Evolutionary conservation across 805 yeast species (phyloP).

Genomic region (Candida saitoana): DNA sequence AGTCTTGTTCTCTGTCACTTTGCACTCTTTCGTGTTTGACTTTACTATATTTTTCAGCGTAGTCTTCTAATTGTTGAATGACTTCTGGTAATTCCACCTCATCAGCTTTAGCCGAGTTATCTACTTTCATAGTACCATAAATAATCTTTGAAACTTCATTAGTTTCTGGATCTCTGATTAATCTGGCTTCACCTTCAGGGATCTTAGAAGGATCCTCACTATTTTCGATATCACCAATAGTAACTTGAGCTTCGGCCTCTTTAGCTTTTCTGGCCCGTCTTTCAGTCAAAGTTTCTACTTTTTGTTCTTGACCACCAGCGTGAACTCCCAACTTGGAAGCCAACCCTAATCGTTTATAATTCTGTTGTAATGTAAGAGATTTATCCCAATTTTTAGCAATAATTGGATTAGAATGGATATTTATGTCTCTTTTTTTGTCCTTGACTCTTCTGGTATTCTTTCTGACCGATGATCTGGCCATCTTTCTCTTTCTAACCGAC

Average conservation of each 20-base stretch:
- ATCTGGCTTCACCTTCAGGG: slow-evolving; percentile 74
- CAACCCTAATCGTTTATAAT: slow-evolving; percentile 79
- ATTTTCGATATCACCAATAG: slow-evolving; percentile 36
- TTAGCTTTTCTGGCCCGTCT: slow-evolving; percentile 25
- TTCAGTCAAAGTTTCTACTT: slow-evolving; percentile 37
- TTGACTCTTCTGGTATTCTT: slow-evolving; percentile 69
- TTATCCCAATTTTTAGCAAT: slow-evolving; percentile 91
- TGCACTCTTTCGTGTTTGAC: slow-evolving; percentile 50
- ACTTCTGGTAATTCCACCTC: slow-evolving; percentile 47
- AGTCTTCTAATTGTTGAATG: slow-evolving; percentile 62
- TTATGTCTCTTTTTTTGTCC: slow-evolving; percentile 64
- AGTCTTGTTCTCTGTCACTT: slow-evolving; percentile 69
- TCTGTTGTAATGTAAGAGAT: slow-evolving; percentile 74
- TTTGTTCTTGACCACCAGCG: slow-evolving; percentile 80
- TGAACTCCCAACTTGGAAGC: slow-evolving; percentile 58
- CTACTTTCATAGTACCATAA: slow-evolving; percentile 59
- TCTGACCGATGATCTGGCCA: slow-evolving; percentile 64
- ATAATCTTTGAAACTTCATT: slow-evolving; percentile 65
- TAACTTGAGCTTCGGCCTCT: slow-evolving; percentile 23
- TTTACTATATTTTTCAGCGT: slow-evolving; percentile 42
- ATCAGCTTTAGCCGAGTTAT: slow-evolving; percentile 19
- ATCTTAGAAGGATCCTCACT: slow-evolving; percentile 57
- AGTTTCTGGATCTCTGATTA: slow-evolving; percentile 59
- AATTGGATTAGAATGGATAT: slow-evolving; percentile 69
- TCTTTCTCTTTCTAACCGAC: slow-evolving; percentile 82